Evolutionary conservation across 345 rosid species (phyloP).

Genomic region (Mallotus nudiflorus): DNA sequence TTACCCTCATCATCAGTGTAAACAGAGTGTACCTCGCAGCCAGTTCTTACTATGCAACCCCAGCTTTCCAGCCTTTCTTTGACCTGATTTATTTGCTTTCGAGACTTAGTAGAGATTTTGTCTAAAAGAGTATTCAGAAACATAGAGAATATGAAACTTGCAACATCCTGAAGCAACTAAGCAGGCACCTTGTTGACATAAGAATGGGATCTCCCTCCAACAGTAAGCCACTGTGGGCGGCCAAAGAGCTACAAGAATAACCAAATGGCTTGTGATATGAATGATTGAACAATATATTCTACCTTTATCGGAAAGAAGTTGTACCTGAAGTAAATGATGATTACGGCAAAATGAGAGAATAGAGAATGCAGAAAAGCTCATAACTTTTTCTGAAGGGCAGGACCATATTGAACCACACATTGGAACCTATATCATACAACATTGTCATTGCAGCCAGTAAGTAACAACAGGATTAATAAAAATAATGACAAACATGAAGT

Average conservation of each 20-base stretch:
- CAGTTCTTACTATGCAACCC: slow-evolving; percentile 68
- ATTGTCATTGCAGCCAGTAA: too few relatives aligned
- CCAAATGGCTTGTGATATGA: not conserved
- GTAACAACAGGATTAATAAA: not conserved
- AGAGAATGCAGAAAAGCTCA: slow-evolving; percentile 78
- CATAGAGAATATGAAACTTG: not conserved
- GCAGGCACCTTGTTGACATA: slow-evolving; percentile 64
- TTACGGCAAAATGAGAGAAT: slow-evolving; percentile 83
- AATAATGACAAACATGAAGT: not conserved
- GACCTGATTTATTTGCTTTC: slow-evolving; percentile 41
- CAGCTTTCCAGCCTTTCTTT: slow-evolving; percentile 55
- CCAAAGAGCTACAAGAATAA: slow-evolving; percentile 60
- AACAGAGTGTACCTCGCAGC: slow-evolving; percentile 54
- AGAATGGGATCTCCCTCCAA: slow-evolving; percentile 59
- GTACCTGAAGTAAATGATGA: slow-evolving; percentile 88
- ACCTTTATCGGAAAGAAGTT: not conserved
- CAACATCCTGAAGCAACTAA: not conserved
- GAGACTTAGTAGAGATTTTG: not conserved
- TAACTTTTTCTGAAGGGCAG: slow-evolving; percentile 69
- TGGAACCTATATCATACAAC: slow-evolving; percentile 53
- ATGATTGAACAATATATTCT: not conserved
- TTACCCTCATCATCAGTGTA: slow-evolving; percentile 46
- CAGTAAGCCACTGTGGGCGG: slow-evolving; percentile 91
- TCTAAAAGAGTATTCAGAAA: not conserved
- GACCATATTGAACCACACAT: slow-evolving; percentile 94